Evolutionary conservation across 2,329 filamentous ascomycete genomes (phyloP).

Genomic region (Fusarium sarcochroum): DNA sequence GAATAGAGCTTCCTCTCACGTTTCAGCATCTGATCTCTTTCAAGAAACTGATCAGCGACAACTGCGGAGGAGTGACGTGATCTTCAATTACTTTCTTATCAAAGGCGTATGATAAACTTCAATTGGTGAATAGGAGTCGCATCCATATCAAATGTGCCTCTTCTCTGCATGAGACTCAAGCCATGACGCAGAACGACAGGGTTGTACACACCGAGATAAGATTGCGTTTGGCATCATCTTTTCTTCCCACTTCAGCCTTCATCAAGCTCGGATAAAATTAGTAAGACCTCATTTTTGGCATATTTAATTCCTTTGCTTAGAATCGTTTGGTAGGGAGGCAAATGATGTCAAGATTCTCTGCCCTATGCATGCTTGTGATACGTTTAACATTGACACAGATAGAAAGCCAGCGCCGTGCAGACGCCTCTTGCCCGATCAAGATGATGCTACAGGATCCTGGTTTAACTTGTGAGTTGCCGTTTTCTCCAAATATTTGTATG

Average conservation of each 20-base stretch:
- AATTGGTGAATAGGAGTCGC: background rate
- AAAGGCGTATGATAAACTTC: background rate
- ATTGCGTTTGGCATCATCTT: background rate
- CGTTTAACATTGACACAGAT: background rate
- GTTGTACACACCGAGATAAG: background rate
- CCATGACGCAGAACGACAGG: background rate
- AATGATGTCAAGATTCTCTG: too few relatives aligned
- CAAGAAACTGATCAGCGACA: background rate
- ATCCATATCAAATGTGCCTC: background rate
- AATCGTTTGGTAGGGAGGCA: background rate
- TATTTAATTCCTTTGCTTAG: background rate
- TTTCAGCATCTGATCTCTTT: background rate
- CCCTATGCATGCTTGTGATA: too few relatives aligned
- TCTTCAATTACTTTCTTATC: background rate
- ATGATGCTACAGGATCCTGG: background rate
- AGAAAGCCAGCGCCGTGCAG: background rate
- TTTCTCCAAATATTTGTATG: background rate
- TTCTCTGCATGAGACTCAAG: background rate
- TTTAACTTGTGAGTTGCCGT: background rate
- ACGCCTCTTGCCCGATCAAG: background rate
- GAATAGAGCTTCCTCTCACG: background rate
- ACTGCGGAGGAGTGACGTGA: background rate
- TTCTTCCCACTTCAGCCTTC: too few relatives aligned
- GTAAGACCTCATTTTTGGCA: too few relatives aligned
- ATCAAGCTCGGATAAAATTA: too few relatives aligned